phyloP scores from a whole-genome alignment of 805 yeast species.

The Danielia reshetovae region DNA sequence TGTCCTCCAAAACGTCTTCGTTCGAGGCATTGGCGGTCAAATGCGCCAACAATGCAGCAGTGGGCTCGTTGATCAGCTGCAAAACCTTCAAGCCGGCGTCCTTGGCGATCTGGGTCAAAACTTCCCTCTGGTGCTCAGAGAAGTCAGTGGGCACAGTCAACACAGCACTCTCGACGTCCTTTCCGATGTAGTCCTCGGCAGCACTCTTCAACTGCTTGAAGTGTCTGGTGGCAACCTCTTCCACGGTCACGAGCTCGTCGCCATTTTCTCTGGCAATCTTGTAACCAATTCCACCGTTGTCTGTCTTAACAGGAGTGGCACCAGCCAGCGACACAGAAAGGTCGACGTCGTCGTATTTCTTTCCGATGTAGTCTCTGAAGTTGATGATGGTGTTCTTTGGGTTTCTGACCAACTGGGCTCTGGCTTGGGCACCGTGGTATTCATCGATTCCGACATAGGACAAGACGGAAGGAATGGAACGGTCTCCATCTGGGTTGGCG shows the following conservation, averaged over 20 bases:
- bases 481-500: slow-evolving; percentile 99
- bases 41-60: slow-evolving; percentile 87
- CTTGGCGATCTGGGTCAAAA: slow-evolving; percentile 56
- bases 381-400: slow-evolving; percentile 80
- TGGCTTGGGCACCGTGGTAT: slow-evolving; percentile 96
- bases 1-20: slow-evolving; percentile 53
- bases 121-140: slow-evolving; percentile 65
- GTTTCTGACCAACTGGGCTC: slow-evolving; percentile 88
- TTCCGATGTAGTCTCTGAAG: slow-evolving; percentile 91
- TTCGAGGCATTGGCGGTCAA: slow-evolving; percentile 39
- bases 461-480: slow-evolving; percentile 89
- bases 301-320: slow-evolving; percentile 54
- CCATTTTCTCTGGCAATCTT: slow-evolving; percentile 50
- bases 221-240: slow-evolving; percentile 81
- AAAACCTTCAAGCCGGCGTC: slow-evolving; percentile 74
- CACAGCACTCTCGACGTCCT: slow-evolving; percentile 74
- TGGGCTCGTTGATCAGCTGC: slow-evolving; percentile 89
- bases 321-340: slow-evolving; percentile 55
- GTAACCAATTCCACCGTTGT: slow-evolving; percentile 67
- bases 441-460: slow-evolving; percentile 93
- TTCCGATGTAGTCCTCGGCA: slow-evolving; percentile 91
- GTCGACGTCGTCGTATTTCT: slow-evolving; percentile 65
- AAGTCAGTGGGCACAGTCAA: slow-evolving; percentile 89
- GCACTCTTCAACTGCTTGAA: slow-evolving; percentile 76
- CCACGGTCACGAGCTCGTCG: slow-evolving; percentile 58